Conservation (phyloP, 1,139 yeast genomes). For the Debaryomycetaceae sp. region DNA sequence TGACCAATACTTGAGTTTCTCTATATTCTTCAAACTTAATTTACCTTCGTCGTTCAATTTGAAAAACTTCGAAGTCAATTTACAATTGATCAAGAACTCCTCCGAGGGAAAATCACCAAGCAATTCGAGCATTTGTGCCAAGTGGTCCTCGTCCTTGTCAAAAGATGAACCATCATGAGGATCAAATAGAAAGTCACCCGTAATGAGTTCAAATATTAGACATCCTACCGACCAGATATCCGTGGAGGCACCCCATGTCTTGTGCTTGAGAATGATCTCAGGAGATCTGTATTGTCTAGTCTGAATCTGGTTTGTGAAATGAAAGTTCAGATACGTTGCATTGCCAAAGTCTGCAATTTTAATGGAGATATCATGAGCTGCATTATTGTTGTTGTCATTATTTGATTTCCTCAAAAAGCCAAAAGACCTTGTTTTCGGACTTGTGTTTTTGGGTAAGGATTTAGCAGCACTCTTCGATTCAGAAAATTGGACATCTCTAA, state of each 20-base stretch:
- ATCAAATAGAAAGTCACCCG: slow-evolving; percentile 83
- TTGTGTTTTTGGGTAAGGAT: not conserved
- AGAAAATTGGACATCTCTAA: not conserved
- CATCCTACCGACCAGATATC: slow-evolving; percentile 88
- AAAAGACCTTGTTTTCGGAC: slow-evolving; percentile 1
- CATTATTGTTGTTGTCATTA: not conserved
- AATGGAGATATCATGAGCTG: slow-evolving; percentile 14
- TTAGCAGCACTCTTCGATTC: not conserved
- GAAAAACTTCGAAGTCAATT: slow-evolving; percentile 50
- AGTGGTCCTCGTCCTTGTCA: slow-evolving; percentile 77
- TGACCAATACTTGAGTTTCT: slow-evolving; percentile 66
- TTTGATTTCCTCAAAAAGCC: not conserved
- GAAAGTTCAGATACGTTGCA: slow-evolving; percentile 71
- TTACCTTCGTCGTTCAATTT: slow-evolving; percentile 36
- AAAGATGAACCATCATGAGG: slow-evolving; percentile 66
- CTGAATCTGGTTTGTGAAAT: slow-evolving; percentile 81
- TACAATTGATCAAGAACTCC: slow-evolving; percentile 48
- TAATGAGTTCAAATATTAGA: slow-evolving; percentile 71
- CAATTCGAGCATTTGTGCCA: slow-evolving; percentile 75
- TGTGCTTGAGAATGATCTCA: slow-evolving; percentile 63
- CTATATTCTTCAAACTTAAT: slow-evolving; percentile 51
- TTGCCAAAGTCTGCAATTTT: slow-evolving; percentile 86
- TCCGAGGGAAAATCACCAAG: slow-evolving; percentile 56
- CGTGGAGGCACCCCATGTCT: slow-evolving; percentile 78
- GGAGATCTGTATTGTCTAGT: slow-evolving; percentile 86